phyloP scores from a whole-genome alignment of 2,329 filamentous ascomycete species.

The Dothistroma septosporum region DNA sequence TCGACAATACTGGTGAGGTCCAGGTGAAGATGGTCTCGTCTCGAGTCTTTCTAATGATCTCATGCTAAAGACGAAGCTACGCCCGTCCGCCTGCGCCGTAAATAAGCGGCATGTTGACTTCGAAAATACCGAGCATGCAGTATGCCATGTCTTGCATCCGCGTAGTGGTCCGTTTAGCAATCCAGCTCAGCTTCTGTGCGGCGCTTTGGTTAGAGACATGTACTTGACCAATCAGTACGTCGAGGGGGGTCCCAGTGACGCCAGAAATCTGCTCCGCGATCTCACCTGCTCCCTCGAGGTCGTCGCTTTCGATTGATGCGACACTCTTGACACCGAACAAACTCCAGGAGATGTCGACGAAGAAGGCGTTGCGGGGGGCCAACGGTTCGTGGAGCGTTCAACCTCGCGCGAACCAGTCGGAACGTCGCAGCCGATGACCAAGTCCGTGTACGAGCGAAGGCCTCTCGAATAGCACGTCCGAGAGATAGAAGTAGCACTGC shows the following conservation, averaged over 20 bases:
- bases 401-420: conserved; percentile 5
- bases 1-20: not conserved
- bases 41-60: not conserved
- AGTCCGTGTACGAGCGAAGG: not conserved
- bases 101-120: conserved; percentile 36
- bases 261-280: not conserved
- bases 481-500: conserved; percentile 17
- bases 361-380: conserved; percentile 3
- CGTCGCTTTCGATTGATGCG: not conserved
- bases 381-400: conserved; percentile 2
- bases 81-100: conserved; percentile 5
- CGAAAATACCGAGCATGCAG: conserved; percentile 43
- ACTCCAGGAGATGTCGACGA: conserved; percentile 3
- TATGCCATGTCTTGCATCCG: conserved; percentile 43
- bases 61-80: conserved; percentile 7
- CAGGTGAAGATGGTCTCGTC: conserved; percentile 5
- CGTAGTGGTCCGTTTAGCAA: conserved; percentile 7
- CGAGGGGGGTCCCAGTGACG: not conserved
- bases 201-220: conserved; percentile 4
- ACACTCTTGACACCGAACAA: not conserved
- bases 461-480: not conserved
- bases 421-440: not conserved
- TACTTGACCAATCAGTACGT: not conserved
- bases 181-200: conserved; percentile 6
- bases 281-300: not conserved